Base-by-base conservation (phyloP, 2,329 filamentous ascomycete species). In the Macrophomina tecta region DNA sequence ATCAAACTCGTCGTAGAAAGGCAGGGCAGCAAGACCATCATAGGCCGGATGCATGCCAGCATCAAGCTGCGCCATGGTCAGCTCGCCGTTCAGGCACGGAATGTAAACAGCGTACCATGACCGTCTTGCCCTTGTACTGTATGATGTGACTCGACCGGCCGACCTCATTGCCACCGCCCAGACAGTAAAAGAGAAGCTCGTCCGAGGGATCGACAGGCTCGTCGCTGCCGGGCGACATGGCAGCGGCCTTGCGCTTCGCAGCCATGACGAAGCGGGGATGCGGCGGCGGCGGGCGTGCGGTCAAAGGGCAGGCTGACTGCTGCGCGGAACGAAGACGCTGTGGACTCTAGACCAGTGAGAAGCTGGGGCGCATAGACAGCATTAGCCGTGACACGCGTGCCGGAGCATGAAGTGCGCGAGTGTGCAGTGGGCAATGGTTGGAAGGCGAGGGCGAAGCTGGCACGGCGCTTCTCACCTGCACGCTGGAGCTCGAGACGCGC, bases 1-100 rank as follows among this genome's bases (percentile, higher is more conserved):
- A 77, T 99, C 95, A 80, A 98, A 99, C 76, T 98, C 94, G 78
- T 99, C 95, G 80, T 97, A 99, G 82, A 97, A 99, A 0, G 95
- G 95, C 61, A 99, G 88, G 9, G 92, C 91, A 2, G 94, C 92
- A 68, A 98, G 89, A 45, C 95, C 95, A 75, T 98, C 94, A 79
- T 97, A 97, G 8, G 93, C 95, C 61, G 95, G 94, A 79, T 99
- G 95, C 82, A 97, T 94, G 61, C 95, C 95, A 61, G 95, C 95
- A 82, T 99, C 95, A 72, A 99, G 92, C 93, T 97, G 76, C 67
- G 16, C 2, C 55, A 23, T 61, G 23, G 68, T 60, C 28, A 60
- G 38, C 30, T 45, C 40, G 40, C 40, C 42, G 61, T n/a, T n/a
- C 32, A 34, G 34, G 12, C 28, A 58, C 34, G 52, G 42, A 45